Percentiles rank a stretch among this genome's conserved stretches.
These are phyloP conservation scores for Orbilia blumenaviensis DNA, from an alignment of 2,329 filamentous ascomycete genomes.

Conservation along the genomic window DNA sequence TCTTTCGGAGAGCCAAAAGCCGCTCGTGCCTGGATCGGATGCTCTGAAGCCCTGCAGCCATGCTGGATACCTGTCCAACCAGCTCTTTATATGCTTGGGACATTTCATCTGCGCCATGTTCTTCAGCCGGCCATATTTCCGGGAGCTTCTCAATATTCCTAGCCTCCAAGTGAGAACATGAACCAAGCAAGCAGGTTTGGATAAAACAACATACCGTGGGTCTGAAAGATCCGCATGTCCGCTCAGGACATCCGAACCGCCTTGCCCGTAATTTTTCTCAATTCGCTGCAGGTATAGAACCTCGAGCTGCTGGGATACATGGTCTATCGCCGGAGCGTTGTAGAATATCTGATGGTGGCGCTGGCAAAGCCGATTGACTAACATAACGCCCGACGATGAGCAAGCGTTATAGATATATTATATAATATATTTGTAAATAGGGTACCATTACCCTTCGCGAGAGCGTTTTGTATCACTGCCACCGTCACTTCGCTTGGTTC, in stretches of 20 bases:
- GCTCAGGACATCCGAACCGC: slow-evolving; percentile 52
- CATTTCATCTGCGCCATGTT: slow-evolving; percentile 76
- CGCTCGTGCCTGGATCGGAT: slow-evolving; percentile 68
- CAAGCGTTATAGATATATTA: not conserved
- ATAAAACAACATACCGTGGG: not conserved
- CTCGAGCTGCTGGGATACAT: slow-evolving; percentile 78
- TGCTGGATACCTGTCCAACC: slow-evolving; percentile 64
- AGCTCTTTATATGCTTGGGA: slow-evolving; percentile 87
- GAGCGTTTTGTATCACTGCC: slow-evolving; percentile 68
- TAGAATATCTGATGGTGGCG: slow-evolving; percentile 74
- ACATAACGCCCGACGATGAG: not conserved
- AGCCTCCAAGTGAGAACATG: not conserved
- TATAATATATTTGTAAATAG: too few species aligned
- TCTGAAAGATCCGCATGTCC: slow-evolving; percentile 35
- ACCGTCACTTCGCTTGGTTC: slow-evolving; percentile 60
- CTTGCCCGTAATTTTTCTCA: slow-evolving; percentile 62
- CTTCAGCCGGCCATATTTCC: slow-evolving; percentile 30
- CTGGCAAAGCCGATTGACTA: slow-evolving; percentile 70
- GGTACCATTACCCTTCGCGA: slow-evolving; percentile 59
- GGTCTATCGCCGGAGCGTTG: slow-evolving; percentile 73
- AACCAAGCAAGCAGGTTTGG: not conserved
- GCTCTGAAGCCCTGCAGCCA: slow-evolving; percentile 65
- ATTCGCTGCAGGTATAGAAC: slow-evolving; percentile 64
- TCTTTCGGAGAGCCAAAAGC: slow-evolving; percentile 69
- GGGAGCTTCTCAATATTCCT: slow-evolving; percentile 57